Evolutionary conservation across 2,329 filamentous ascomycete species (phyloP).

Genomic region (Xylariaceae sp.): DNA sequence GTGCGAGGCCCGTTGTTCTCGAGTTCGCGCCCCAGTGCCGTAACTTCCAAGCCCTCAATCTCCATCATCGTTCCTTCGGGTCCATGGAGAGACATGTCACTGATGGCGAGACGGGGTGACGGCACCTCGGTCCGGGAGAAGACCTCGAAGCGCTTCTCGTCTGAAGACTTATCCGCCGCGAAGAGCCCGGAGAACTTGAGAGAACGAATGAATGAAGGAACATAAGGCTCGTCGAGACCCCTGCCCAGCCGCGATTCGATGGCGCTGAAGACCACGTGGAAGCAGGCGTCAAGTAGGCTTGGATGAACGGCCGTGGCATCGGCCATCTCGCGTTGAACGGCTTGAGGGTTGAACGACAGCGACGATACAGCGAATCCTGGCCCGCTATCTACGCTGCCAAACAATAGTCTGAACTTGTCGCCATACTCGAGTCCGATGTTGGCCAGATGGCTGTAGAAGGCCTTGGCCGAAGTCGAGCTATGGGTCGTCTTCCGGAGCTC

Average conservation of each 20-base stretch:
- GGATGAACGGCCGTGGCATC: neutral
- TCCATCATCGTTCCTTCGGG: neutral
- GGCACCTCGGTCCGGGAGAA: neutral
- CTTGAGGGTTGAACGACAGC: neutral
- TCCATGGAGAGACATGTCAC: neutral
- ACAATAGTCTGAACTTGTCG: neutral
- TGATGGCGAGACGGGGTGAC: neutral
- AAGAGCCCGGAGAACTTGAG: neutral
- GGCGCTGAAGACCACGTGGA: neutral
- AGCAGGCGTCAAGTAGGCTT: neutral
- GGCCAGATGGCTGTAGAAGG: neutral
- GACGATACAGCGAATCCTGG: neutral
- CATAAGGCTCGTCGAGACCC: neutral
- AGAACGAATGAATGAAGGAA: neutral
- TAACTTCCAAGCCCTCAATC: neutral
- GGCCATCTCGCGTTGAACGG: neutral
- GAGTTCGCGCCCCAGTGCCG: neutral
- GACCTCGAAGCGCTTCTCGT: neutral
- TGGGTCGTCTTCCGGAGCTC: neutral
- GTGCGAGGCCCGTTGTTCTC: neutral
- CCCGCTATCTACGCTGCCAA: neutral
- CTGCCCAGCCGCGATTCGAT: neutral
- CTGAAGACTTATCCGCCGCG: neutral
- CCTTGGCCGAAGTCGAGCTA: neutral
- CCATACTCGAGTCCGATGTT: neutral